Evolutionary conservation across 371 early-diverging fungal genomes (phyloP).

Genomic region (Mucor irregularis): DNA sequence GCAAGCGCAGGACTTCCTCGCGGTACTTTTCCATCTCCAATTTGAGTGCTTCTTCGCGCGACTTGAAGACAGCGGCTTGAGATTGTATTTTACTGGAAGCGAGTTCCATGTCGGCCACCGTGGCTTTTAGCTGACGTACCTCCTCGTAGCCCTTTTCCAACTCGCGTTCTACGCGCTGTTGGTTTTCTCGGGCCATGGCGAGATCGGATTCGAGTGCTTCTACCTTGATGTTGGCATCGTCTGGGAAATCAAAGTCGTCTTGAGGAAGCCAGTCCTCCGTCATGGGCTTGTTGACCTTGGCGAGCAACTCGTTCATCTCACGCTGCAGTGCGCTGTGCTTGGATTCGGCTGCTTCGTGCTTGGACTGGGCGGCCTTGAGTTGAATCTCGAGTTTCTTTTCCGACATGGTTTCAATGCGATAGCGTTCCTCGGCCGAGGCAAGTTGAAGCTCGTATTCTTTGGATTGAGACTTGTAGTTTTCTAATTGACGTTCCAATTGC

Average conservation of each 20-base stretch:
- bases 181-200: background rate
- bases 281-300: background rate
- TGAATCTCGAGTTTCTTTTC: conserved; percentile 36
- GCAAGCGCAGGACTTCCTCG: conserved; percentile 26
- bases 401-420: conserved; percentile 23
- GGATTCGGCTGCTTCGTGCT: conserved; percentile 26
- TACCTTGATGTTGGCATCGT: background rate
- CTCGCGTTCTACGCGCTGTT: conserved; percentile 1
- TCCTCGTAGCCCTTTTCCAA: conserved; percentile 21
- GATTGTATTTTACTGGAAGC: conserved; percentile 27
- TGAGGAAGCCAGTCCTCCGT: background rate
- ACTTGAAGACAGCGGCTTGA: conserved; percentile 20
- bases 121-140: conserved; percentile 13
- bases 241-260: conserved; percentile 7
- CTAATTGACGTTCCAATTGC: conserved; percentile 27
- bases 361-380: conserved; percentile 29
- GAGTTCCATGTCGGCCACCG: conserved; percentile 34
- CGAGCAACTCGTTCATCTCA: conserved; percentile 3
- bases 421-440: conserved; percentile 18
- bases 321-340: background rate
- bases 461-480: conserved; percentile 17
- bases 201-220: conserved; percentile 13
- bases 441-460: conserved; percentile 23
- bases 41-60: conserved; percentile 22
- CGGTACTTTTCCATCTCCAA: conserved; percentile 31